Base-by-base conservation (phyloP, 495 filamentous ascomycete species). In the Entonaema liquescens region DNA sequence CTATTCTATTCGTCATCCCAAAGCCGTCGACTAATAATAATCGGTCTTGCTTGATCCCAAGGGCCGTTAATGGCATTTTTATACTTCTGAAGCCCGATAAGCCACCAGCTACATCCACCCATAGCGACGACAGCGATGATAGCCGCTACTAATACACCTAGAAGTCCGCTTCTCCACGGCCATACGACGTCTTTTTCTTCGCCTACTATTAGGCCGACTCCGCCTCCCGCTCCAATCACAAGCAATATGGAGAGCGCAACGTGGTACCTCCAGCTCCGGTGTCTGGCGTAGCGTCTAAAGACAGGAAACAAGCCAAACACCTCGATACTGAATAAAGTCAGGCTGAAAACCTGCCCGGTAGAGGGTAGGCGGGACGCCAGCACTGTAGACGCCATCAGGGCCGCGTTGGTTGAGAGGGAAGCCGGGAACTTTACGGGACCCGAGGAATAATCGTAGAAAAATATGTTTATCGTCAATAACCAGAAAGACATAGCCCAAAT, bases 41-140 rank as follows among this genome's bases (percentile, higher is more conserved):
- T 90, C 6, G 95, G 95, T 74, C 95, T 84, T 2, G 95, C 95
- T 17, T 96, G 94, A 84, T 99, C 95, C 95, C 95, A 99, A 3
- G 95, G 95, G 31, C 95, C 95, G 74, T 93, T 92, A 62, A 99
- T 98, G 78, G 98, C 95, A 80, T 98, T 98, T 86, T 99, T 99
- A 79, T 98, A 99, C 82, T 95, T 94, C 80, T 99, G 95, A 78
- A 99, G 79, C 52, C 92, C 91, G 76, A 99, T 98, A 63, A 99
- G 81, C 96, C 96, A 98, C 95, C 93, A 98, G 72, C 92, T 95
- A 76, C 94, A 98, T 44, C 92, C 90, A 2, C 95, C 95, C 92
- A 98, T 97, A 1, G 88, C 90, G 31, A 97, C 71, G 1, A 80
- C 75, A 2, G 88, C 86, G 2, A 90, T 91, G 35, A 90, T 73